Percentiles rank a stretch among this genome's conserved stretches.
Evolutionary conservation across 768 basidiomycete genomes (phyloP).

Genomic region (Dictyophora rubrovolvata): DNA sequence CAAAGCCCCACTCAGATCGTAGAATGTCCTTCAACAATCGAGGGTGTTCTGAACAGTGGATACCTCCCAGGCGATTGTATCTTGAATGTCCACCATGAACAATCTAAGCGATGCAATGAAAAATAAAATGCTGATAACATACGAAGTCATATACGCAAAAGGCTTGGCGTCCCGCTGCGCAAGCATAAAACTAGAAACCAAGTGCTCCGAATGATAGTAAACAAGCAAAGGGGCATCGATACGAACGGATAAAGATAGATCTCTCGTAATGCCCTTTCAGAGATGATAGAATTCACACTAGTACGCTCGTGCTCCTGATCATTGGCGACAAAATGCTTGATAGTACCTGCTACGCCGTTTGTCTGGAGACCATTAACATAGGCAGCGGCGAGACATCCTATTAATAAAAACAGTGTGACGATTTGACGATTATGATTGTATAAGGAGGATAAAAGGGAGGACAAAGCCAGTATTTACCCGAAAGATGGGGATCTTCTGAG

Average conservation of each 20-base stretch:
- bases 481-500: slow-evolving; percentile 60
- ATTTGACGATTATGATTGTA: background rate
- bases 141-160: slow-evolving; percentile 62
- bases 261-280: slow-evolving; percentile 44
- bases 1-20: slow-evolving; percentile 54
- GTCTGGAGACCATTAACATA: slow-evolving; percentile 72
- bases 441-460: background rate
- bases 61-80: slow-evolving; percentile 52
- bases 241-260: slow-evolving; percentile 31
- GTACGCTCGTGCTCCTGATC: slow-evolving; percentile 75
- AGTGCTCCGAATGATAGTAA: background rate
- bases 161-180: slow-evolving; percentile 54
- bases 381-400: slow-evolving; percentile 53
- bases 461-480: slow-evolving; percentile 29
- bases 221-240: background rate
- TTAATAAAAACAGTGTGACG: background rate
- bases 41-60: slow-evolving; percentile 47
- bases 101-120: background rate
- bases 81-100: slow-evolving; percentile 16
- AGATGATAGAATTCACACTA: slow-evolving; percentile 44
- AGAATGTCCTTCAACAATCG: slow-evolving; percentile 42
- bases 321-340: slow-evolving; percentile 79
- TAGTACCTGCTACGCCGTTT: slow-evolving; percentile 63
- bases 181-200: slow-evolving; percentile 44
- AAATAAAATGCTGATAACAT: slow-evolving; percentile 15